Evolutionary conservation across 352 stramenopile species (phyloP).

Genomic region (Phytophthora idaei): DNA sequence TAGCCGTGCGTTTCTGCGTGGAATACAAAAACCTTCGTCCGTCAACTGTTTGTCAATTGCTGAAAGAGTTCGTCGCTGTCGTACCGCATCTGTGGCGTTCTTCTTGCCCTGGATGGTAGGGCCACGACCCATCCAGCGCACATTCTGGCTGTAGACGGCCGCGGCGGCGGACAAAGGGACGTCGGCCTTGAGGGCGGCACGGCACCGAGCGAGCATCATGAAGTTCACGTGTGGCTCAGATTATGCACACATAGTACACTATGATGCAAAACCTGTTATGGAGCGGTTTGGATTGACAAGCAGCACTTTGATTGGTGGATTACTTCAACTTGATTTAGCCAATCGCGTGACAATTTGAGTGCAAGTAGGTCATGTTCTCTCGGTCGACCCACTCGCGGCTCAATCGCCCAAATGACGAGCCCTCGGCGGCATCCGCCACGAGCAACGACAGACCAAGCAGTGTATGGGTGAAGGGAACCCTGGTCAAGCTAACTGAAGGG

Average conservation of each 20-base stretch:
- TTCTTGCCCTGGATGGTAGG: conserved; percentile 85
- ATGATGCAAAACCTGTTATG: background rate
- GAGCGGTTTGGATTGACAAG: conserved; percentile 9
- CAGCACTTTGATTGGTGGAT: conserved; percentile 1
- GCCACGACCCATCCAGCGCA: conserved; percentile 78
- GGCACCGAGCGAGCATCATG: conserved; percentile 28
- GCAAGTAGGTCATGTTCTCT: background rate
- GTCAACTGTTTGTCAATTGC: background rate
- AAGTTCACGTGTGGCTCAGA: conserved; percentile 19
- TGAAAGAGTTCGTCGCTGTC: background rate
- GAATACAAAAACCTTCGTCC: background rate
- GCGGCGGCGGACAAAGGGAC: conserved; percentile 1
- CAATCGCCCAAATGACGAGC: background rate
- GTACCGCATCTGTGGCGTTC: conserved; percentile 78
- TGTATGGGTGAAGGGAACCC: background rate
- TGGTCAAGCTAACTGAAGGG: background rate
- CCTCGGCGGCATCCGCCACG: background rate
- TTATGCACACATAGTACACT: background rate
- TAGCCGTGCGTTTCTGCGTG: conserved; percentile 74
- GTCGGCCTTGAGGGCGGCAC: conserved; percentile 5
- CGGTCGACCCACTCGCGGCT: background rate
- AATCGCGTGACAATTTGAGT: background rate
- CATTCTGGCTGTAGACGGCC: conserved; percentile 45
- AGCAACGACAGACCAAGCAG: background rate
- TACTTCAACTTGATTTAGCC: conserved; percentile 20